Evolutionary conservation across 495 filamentous ascomycete genomes (phyloP), one percentile per base, ranked within the genome.

Genomic region (Lasiosphaeria ovina): DNA sequence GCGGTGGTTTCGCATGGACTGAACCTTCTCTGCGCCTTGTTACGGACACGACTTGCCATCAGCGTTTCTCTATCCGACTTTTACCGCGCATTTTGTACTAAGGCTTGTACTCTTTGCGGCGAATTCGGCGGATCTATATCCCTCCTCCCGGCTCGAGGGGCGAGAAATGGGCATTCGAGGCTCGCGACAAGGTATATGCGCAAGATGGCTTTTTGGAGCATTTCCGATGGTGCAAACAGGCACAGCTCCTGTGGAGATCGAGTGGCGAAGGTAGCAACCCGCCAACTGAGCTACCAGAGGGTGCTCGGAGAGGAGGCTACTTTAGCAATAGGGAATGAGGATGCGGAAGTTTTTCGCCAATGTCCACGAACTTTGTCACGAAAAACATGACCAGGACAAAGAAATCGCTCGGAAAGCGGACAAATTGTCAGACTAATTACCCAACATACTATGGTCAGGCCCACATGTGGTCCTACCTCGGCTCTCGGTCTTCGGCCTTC

Each of bases 201-300:
- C 59, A 53, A 64, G 58, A 61, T 56, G 48, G 35, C 42, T 68
- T 73, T 69, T 65, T 77, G 61, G 66, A 69, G 34, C 71, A 77
- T 65, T 76, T 77, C 66, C 66, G 67, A 59, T 76, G 74, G 74
- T 79, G 75, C 67, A 66, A 75, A 69, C 73, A 74, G 66, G 74
- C 74, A 63, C 74, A 79, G 69, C 55, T 70, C 54, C 63, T 69
- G 52, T 68, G 76, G 74, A 59, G 55, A 57, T 70, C 66, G 53
- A 75, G 72, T 63, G 71, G 57, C 35, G 64, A 72, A 67, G 73
- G 72, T 63, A 68, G 59, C 12, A 61, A 33, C 49, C 60, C 6
- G 64, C 72, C 73, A 68, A 12, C 14, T 14, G 63, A 62, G 59
- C 56, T 66, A n/a, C 55, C 64, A 12, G 60, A 65, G 60, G 55